Base-by-base conservation (phyloP, 2,329 filamentous ascomycete genomes). In the Epichloe sp. region DNA sequence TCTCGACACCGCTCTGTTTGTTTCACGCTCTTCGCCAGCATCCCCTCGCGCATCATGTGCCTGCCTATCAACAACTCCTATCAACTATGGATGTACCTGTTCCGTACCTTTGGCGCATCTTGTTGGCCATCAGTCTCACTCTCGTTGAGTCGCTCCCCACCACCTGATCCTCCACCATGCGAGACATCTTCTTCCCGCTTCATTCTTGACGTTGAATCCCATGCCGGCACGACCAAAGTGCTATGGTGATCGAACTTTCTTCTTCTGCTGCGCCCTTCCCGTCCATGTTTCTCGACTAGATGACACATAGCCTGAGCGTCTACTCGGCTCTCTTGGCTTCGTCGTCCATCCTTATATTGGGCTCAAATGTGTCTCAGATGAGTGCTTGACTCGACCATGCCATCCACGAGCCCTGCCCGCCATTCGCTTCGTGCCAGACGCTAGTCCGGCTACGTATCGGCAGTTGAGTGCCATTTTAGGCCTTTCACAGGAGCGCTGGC, bases 291-390 rank as follows among this genome's bases (percentile, higher is more conserved):
- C 26, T 43, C 26, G 37, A 41, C 46, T 36, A 36, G 40, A 41
- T 48, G 37, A 41, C n/a, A 48, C 40, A 48, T 38, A 35, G 37
- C 35, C 37, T 21, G 46, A 48, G 37, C 4, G 41, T 41, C 36
- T 37, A 41, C 40, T 41, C 46, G 37, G 40, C 47, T 11, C 19
- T 31, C 42, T 21, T 49, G 43, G 43, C 47, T 44, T 47, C 11
- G 42, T 53, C 45, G 51, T 57, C 46, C 52, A 48, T 55, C 51
- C 44, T 52, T 46, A 31, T 40, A 47, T 42, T 31, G 45, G 56
- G 57, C 59, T 57, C 58, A 54, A 57, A 51, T 49, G 50, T 50
- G 56, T 59, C 59, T 58, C 59, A 57, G 55, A 56, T 56, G 44
- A 56, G 52, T 54, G 48, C 54, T 56, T 49, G 45, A 55, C 53